phyloP scores from a whole-genome alignment of 2,329 filamentous ascomycete species.

The Furcasterigmium furcatum region DNA sequence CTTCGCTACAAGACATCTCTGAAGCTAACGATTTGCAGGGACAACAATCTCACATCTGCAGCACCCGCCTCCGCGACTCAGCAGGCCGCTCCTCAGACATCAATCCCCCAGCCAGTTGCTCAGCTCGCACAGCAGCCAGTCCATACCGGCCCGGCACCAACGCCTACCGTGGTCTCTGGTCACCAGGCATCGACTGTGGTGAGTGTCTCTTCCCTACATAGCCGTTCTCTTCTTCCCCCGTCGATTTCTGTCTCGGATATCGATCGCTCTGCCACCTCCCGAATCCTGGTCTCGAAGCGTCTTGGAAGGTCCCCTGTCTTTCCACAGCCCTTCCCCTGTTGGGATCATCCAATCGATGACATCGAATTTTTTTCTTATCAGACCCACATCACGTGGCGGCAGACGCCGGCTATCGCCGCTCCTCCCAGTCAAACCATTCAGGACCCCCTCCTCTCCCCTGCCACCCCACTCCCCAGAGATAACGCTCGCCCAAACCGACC shows the following conservation, averaged over 20 bases:
- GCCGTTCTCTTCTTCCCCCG: not conserved
- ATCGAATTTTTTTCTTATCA: constrained; percentile 1
- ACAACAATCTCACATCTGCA: not conserved
- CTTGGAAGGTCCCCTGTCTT: not conserved
- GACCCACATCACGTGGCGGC: constrained; percentile 1
- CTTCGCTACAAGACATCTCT: too few relatives aligned
- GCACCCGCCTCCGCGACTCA: not conserved
- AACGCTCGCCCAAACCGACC: not conserved
- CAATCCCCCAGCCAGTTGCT: not conserved
- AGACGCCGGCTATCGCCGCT: not conserved
- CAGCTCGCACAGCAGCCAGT: not conserved
- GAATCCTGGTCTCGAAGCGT: not conserved
- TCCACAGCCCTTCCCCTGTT: not conserved
- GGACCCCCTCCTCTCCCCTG: not conserved
- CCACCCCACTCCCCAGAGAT: not conserved
- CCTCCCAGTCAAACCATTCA: not conserved
- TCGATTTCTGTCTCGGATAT: not conserved
- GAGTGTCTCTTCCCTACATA: not conserved
- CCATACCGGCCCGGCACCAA: not conserved
- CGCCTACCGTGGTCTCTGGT: not conserved
- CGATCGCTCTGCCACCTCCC: too few relatives aligned
- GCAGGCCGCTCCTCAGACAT: not conserved
- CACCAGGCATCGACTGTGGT: not conserved
- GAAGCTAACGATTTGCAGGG: not conserved
- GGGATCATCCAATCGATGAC: not conserved